Percentiles rank a stretch among this genome's conserved stretches.
These are phyloP conservation scores for Aspergillus pseudoviridinutans DNA, from an alignment of 2,329 filamentous ascomycete species.

Conservation along the genomic window DNA sequence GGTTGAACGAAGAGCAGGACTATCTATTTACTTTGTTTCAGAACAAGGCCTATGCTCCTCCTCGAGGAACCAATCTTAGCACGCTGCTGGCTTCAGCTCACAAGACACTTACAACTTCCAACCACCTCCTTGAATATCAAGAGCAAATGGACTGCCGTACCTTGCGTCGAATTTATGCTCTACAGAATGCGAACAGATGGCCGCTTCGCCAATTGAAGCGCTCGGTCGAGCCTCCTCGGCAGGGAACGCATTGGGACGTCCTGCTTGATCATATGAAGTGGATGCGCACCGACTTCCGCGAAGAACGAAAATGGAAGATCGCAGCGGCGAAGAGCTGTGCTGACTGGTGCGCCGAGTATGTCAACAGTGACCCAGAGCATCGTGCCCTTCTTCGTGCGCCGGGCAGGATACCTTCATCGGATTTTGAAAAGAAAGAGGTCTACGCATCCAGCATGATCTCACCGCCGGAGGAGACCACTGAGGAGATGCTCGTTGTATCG, in stretches of 20 bases:
- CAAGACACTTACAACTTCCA: constrained; percentile 83
- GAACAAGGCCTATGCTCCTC: constrained; percentile 54
- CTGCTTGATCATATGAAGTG: constrained; percentile 90
- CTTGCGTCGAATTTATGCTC: constrained; percentile 77
- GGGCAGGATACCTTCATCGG: constrained; percentile 33
- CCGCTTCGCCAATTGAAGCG: constrained; percentile 85
- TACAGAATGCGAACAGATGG: constrained; percentile 91
- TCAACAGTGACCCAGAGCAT: constrained; percentile 60
- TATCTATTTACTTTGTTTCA: constrained; percentile 64
- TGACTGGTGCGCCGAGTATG: constrained; percentile 78
- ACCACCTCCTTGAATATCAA: constrained; percentile 76
- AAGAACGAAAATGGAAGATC: constrained; percentile 92
- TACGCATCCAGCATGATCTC: constrained; percentile 26
- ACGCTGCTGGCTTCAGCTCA: constrained; percentile 76
- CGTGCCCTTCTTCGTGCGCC: constrained; percentile 65
- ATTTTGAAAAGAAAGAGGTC: constrained; percentile 20
- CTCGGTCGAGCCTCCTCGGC: constrained; percentile 72
- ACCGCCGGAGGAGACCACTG: constrained; percentile 32
- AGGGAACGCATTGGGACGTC: constrained; percentile 77
- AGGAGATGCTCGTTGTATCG: constrained; percentile 28
- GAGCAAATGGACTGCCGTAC: constrained; percentile 87
- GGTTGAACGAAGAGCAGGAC: constrained; percentile 48
- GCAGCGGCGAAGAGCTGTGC: constrained; percentile 76
- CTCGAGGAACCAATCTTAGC: constrained; percentile 53
- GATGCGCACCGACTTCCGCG: constrained; percentile 95